These are phyloP conservation scores for Fraxinus ornus DNA, from an alignment of 305 asterid genomes.

Conservation along the genomic window DNA sequence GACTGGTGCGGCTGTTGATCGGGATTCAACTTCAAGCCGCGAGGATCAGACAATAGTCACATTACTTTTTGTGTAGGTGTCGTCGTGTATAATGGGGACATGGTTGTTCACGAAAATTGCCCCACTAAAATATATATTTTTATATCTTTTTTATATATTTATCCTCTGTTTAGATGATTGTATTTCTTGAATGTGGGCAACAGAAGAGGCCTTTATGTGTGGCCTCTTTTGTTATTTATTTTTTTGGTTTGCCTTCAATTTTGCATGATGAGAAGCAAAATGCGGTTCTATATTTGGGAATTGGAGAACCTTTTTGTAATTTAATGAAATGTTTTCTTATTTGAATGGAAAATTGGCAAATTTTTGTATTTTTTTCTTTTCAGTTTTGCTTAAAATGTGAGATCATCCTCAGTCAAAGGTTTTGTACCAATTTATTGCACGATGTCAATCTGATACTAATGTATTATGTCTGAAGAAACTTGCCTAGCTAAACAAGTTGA, in stretches of 20 bases:
- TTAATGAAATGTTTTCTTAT: constrained; percentile 15
- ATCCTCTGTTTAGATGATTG: constrained; percentile 18
- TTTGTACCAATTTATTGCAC: not conserved
- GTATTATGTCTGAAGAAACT: not conserved
- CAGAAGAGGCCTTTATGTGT: not conserved
- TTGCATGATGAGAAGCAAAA: constrained; percentile 34
- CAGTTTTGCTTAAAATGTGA: not conserved
- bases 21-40: not conserved
- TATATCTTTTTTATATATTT: constrained; percentile 1
- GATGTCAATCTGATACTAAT: not conserved
- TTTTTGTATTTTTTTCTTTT: not conserved
- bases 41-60: constrained; percentile 31
- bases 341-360: not conserved
- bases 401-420: not conserved
- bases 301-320: constrained; percentile 38
- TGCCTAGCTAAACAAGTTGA: not conserved
- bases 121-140: constrained; percentile 23
- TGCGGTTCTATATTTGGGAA: constrained; percentile 25
- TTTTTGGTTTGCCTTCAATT: constrained; percentile 30
- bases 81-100: constrained; percentile 21
- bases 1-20: not conserved
- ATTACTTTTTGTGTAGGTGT: constrained; percentile 34
- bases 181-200: not conserved
- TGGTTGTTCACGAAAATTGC: constrained; percentile 20
- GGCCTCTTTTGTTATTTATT: constrained; percentile 22